These are phyloP conservation scores for Anaeromyces robustus DNA, from an alignment of 192 early-diverging fungal species.

Conservation along the genomic window DNA sequence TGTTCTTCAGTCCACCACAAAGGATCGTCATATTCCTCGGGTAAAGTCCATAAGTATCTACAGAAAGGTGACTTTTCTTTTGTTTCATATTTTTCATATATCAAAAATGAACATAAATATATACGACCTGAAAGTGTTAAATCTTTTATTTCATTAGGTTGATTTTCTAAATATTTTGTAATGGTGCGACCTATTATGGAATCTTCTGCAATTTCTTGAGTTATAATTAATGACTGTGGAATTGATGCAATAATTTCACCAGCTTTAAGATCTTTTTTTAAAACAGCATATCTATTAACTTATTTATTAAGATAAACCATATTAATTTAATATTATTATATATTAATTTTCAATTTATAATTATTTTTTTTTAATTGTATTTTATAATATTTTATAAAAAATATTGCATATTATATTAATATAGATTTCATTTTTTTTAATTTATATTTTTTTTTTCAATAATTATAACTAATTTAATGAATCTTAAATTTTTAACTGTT, in stretches of 20 bases:
- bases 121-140: background rate
- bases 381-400: too few relatives aligned
- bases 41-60: background rate
- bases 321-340: background rate
- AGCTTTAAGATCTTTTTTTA: background rate
- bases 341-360: too few relatives aligned
- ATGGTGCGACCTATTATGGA: background rate
- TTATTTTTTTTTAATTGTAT: too few relatives aligned
- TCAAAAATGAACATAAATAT: background rate
- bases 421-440: too few relatives aligned
- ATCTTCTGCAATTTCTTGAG: background rate
- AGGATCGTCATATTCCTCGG: background rate
- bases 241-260: background rate
- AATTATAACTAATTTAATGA: too few relatives aligned
- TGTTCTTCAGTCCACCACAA: background rate
- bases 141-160: background rate
- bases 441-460: too few relatives aligned
- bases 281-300: background rate
- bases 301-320: background rate
- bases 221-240: background rate
- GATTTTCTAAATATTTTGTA: background rate
- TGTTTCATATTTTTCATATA: background rate
- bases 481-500: too few relatives aligned
- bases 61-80: background rate
- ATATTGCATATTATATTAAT: too few relatives aligned